Conservation (phyloP, 108 stramenopile species). For the Nitzschia palea region DNA sequence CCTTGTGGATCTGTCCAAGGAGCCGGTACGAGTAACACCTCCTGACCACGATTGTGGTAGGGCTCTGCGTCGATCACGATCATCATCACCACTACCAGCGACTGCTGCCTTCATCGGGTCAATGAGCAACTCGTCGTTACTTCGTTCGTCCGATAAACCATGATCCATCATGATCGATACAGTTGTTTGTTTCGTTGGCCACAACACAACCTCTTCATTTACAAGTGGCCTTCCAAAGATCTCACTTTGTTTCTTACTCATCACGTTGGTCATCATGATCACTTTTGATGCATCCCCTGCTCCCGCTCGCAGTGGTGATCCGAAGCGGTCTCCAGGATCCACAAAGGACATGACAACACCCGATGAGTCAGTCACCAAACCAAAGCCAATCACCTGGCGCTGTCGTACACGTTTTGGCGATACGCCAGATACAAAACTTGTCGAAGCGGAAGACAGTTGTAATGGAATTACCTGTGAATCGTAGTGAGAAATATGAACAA, state of each 20-base stretch:
- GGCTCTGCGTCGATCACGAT: too few species aligned
- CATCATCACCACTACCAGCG: neutral
- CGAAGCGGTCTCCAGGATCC: constrained; percentile 23
- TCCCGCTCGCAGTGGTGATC: neutral
- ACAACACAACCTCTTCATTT: constrained; percentile 19
- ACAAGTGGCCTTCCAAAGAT: constrained; percentile 5
- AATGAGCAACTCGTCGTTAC: too few species aligned
- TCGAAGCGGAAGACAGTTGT: neutral
- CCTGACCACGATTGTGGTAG: too few species aligned
- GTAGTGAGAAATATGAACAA: constrained; percentile 4
- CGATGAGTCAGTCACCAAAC: constrained; percentile 11
- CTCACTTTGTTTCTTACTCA: constrained; percentile 10
- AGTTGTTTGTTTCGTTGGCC: constrained; percentile 5
- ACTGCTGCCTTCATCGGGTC: neutral
- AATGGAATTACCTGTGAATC: neutral
- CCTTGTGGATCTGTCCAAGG: too few species aligned
- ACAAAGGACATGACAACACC: constrained; percentile 22
- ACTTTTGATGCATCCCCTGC: neutral
- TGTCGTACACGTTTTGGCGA: neutral
- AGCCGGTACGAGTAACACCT: too few species aligned
- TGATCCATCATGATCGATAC: too few species aligned
- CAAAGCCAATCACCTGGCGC: constrained; percentile 11
- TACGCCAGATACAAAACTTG: neutral
- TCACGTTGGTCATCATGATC: constrained; percentile 25
- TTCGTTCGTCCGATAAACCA: too few species aligned